Evolutionary conservation across 495 filamentous ascomycete genomes (phyloP).

Genomic region (Elaphomyces granulatus): DNA sequence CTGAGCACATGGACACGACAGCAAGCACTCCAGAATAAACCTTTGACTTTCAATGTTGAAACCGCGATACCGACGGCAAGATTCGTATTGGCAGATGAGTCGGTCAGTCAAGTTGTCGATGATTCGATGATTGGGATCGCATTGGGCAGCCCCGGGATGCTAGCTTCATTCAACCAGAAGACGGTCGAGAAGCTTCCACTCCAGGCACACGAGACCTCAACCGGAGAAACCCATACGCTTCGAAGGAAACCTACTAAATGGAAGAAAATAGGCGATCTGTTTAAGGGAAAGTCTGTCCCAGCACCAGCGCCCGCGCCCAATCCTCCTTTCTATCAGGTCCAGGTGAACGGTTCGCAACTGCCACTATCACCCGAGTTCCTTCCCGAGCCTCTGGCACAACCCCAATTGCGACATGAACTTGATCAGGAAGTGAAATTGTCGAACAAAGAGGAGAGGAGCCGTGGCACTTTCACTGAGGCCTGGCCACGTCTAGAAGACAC

Average conservation of each 20-base stretch:
- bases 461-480: conserved; percentile 14
- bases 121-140: conserved; percentile 38
- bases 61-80: too few relatives aligned
- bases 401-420: neutral
- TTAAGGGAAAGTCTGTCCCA: conserved; percentile 31
- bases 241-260: conserved; percentile 39
- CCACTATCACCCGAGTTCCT: conserved; percentile 2
- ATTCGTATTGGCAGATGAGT: too few relatives aligned
- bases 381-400: neutral
- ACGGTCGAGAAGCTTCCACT: conserved; percentile 13
- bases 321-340: conserved; percentile 19
- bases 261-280: conserved; percentile 40
- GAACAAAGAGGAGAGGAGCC: neutral
- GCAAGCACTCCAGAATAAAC: too few relatives aligned
- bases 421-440: neutral
- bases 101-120: conserved; percentile 10
- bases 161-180: conserved; percentile 12
- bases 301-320: conserved; percentile 15
- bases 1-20: too few relatives aligned
- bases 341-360: conserved; percentile 11
- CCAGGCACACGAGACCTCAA: too few relatives aligned
- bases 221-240: conserved; percentile 8
- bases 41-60: too few relatives aligned
- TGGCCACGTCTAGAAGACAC: conserved; percentile 21
- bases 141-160: conserved; percentile 37